Percentiles rank a stretch among this genome's conserved stretches.
phyloP scores from a whole-genome alignment of 2,329 filamentous ascomycete genomes.

The Bipolaris sorokiniana region DNA sequence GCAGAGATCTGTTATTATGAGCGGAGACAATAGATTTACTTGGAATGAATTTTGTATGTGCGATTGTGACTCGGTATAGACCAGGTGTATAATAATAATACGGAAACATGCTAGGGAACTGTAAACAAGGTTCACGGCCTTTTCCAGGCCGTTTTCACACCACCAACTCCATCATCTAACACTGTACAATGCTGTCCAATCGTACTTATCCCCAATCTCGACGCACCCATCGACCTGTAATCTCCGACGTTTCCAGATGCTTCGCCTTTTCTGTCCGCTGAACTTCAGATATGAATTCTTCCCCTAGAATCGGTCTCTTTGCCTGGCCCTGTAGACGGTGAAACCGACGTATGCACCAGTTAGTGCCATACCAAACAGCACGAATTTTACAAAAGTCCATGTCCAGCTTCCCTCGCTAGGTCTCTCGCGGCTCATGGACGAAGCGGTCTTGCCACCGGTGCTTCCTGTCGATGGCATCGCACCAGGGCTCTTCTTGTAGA shows the following conservation, averaged over 20 bases:
- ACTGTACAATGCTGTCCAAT: slow-evolving; percentile 27
- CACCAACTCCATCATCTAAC: slow-evolving; percentile 22
- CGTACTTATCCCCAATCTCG: slow-evolving; percentile 13
- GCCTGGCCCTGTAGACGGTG: slow-evolving; percentile 77
- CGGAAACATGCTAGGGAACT: slow-evolving; percentile 12
- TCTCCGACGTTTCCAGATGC: slow-evolving; percentile 3
- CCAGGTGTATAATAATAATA: slow-evolving; percentile 17
- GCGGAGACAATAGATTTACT: slow-evolving; percentile 11
- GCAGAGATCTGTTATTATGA: slow-evolving; percentile 13
- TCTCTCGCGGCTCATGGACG: slow-evolving; percentile 51
- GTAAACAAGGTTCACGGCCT: slow-evolving; percentile 17
- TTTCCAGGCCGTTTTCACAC: slow-evolving; percentile 12
- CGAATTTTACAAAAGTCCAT: slow-evolving; percentile 80
- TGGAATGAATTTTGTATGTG: background rate
- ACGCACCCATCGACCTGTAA: slow-evolving; percentile 9
- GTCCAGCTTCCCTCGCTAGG: slow-evolving; percentile 63
- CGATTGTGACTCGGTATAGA: slow-evolving; percentile 6
- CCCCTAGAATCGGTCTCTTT: slow-evolving; percentile 54
- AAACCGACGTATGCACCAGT: slow-evolving; percentile 84
- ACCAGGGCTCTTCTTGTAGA: slow-evolving; percentile 68
- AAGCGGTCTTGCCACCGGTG: slow-evolving; percentile 20
- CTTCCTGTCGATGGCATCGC: slow-evolving; percentile 12
- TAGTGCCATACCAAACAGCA: slow-evolving; percentile 73
- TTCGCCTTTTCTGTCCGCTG: slow-evolving; percentile 2
- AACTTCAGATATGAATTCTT: slow-evolving; percentile 13